Percentiles rank a stretch among this genome's conserved stretches.
Evolutionary conservation across 345 rosid genomes (phyloP).

Genomic region (Populus alba): DNA sequence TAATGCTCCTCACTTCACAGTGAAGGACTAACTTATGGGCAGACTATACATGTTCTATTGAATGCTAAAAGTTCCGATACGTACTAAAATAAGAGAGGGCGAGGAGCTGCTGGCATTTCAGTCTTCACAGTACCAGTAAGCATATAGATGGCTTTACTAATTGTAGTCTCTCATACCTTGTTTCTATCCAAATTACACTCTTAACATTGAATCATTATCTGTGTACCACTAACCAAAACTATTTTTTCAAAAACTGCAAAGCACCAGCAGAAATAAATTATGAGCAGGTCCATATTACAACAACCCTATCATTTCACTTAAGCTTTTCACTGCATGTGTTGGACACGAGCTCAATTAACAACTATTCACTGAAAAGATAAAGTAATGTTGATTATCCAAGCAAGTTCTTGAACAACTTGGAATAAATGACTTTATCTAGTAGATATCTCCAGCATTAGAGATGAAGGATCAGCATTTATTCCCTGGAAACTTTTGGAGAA

Average conservation of each 20-base stretch:
- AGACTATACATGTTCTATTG: background rate
- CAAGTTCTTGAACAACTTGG: background rate
- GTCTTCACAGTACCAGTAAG: background rate
- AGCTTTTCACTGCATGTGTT: background rate
- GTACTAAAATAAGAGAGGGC: background rate
- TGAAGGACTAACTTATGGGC: background rate
- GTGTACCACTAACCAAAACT: background rate
- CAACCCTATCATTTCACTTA: background rate
- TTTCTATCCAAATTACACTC: background rate
- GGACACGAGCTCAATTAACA: background rate
- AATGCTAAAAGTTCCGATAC: background rate
- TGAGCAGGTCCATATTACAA: background rate
- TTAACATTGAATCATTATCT: background rate
- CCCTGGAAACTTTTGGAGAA: background rate
- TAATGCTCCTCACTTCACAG: background rate
- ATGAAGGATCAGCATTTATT: background rate
- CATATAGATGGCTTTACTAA: background rate
- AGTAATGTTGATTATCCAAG: background rate
- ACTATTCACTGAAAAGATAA: background rate
- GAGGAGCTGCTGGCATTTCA: background rate
- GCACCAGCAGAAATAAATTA: background rate
- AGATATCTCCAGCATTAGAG: background rate
- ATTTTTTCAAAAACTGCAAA: background rate
- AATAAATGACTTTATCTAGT: background rate
- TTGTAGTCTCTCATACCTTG: background rate